Evolutionary conservation across 225 moss, liverwort and hornwort species (phyloP).

Genomic region (Pseudoscleropodium purum): DNA sequence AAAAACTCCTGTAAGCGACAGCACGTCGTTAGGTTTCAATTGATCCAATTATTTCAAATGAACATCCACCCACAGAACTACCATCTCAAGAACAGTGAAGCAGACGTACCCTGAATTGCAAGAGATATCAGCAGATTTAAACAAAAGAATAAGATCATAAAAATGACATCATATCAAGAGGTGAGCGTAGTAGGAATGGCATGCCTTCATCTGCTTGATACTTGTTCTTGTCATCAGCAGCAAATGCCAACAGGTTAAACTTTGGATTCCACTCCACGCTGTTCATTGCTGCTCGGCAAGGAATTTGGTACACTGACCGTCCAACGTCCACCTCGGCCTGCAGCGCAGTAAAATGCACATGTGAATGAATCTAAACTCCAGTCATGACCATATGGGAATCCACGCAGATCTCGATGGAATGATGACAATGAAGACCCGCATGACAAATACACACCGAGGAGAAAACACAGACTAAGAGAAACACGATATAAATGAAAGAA

Average conservation of each 20-base stretch:
- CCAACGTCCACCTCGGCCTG: constrained; percentile 94
- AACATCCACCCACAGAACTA: neutral
- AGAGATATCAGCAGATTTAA: neutral
- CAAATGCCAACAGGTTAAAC: constrained; percentile 90
- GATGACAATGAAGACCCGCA: neutral
- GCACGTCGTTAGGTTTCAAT: neutral
- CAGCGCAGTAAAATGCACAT: neutral
- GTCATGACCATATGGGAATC: neutral
- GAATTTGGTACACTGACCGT: constrained; percentile 87
- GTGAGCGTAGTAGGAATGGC: neutral
- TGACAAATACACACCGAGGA: neutral
- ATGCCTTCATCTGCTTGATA: constrained; percentile 97
- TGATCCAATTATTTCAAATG: neutral
- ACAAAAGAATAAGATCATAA: neutral
- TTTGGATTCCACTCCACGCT: constrained; percentile 99
- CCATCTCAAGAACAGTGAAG: neutral
- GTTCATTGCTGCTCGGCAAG: constrained; percentile 99
- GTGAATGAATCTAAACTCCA: neutral
- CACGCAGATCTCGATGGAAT: neutral
- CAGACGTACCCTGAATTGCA: neutral
- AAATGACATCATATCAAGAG: neutral
- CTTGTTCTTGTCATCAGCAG: constrained; percentile 98
- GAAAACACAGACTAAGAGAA: neutral
- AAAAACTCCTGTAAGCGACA: constrained; percentile 39
- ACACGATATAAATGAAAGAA: neutral